phyloP scores from a whole-genome alignment of 1,139 yeast species.

The Suhomyces choctaworum region DNA sequence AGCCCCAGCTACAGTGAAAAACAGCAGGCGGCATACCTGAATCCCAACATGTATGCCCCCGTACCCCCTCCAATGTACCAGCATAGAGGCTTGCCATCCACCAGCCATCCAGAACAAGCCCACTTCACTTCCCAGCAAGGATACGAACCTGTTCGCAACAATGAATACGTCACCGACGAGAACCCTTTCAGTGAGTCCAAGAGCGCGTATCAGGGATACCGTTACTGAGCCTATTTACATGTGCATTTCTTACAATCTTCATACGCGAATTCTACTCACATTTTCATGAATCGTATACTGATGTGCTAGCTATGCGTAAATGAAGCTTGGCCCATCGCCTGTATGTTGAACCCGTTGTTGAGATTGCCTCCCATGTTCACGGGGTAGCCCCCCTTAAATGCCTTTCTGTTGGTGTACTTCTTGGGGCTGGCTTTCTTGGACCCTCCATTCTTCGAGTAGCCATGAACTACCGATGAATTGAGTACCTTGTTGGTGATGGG shows the following conservation, averaged over 20 bases:
- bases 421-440: constrained; percentile 8
- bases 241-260: neutral
- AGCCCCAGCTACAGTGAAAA: constrained; percentile 19
- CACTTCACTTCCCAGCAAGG: constrained; percentile 18
- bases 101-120: constrained; percentile 18
- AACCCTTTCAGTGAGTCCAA: constrained; percentile 16
- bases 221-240: neutral
- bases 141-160: constrained; percentile 16
- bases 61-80: constrained; percentile 25
- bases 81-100: constrained; percentile 9
- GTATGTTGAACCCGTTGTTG: constrained; percentile 6
- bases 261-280: too few species aligned
- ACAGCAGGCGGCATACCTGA: constrained; percentile 26
- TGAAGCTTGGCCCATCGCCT: constrained; percentile 6
- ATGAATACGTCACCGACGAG: constrained; percentile 13
- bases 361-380: constrained; percentile 2
- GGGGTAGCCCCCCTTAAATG: constrained; percentile 3
- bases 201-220: neutral
- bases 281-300: constrained; percentile 4
- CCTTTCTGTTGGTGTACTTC: constrained; percentile 6
- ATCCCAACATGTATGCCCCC: constrained; percentile 42
- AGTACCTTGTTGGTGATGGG: constrained; percentile 9
- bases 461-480: constrained; percentile 1
- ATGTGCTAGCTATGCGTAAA: constrained; percentile 5
- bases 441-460: constrained; percentile 4